Base-by-base conservation (phyloP, 1,139 yeast species). In the Hansenula anomala region DNA sequence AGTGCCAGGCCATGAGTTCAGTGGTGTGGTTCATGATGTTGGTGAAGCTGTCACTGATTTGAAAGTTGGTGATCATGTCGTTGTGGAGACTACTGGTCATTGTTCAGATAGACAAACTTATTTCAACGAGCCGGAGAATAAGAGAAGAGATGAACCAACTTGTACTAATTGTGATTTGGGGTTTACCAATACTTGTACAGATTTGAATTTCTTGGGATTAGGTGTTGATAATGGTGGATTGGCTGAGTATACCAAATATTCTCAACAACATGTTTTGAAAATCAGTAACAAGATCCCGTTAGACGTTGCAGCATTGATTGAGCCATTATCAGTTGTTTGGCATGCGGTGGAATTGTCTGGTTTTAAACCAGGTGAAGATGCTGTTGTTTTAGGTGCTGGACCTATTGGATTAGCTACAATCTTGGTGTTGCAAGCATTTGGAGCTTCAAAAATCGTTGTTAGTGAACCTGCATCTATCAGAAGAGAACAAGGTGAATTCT, bases 1-100 rank as follows among this genome's bases (percentile, higher is more conserved):
- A 41, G 62, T 68, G 4, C 52, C 82, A 61, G 90, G 89, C 24
- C 90, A 82, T 54, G 90, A 82, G 56, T 63, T 67, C 47, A 56
- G 71, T 7, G 77, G 75, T 30, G 55, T 64, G 14, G 68, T 71
- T 15, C 48, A 55, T 13, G 62, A 51, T 16, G 58, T 69, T 22
- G 76, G 77, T 24, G 37, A 56, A 2, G 55, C 45, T 14, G 64
- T 61, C 11, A 51, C 41, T 2, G 45, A 51, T 11, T 45, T 66
- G 27, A 50, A 63, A 44, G 52, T 55, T 10, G 75, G 74, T 30
- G 74, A 70, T 48, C 61, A 62, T 37, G 75, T 72, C 36, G 75
- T 72, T 18, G 71, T 73, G 17, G 80, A 75, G 48, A 73, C 77
- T n/a, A 69, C 78, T 2, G 75, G 74, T 20, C 73, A 75, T 20